Base-by-base conservation (phyloP, 148 eudicot species). In the Diospyros lotus region DNA sequence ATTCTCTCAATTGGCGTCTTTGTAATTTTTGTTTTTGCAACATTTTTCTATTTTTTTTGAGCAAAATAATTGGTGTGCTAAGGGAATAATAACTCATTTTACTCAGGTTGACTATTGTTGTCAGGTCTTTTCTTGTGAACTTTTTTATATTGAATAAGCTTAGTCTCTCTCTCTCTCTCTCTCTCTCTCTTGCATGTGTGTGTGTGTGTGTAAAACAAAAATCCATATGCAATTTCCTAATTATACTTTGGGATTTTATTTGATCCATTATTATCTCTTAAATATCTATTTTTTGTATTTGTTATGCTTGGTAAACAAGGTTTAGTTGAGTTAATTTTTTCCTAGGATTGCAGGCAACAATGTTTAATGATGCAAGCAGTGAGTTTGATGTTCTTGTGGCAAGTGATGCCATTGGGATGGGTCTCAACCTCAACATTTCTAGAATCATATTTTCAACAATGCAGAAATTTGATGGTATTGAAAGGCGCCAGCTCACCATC, bases 361-460 rank as follows among this genome's bases (percentile, higher is more conserved):
- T 88, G 93, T 95, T 95, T 83, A 95, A 95, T 66, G 99, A 95
- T 86, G 93, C 83, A 64, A 81, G 87, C 77, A 92, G 88, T 82
- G 94, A 90, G 76, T 93, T 92, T 77, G 97, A 95, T 84, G 91
- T 92, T 83, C 99, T 92, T 53, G 99, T 95, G 74, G 99, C 99
- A 64, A 95, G 99, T 84, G 99, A 95, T 87, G 99, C 99, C 80
- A 89, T 95, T 80, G 99, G 99, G 75, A 95, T 95, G 99, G 99
- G 99, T 79, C 97, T 95, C 74, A 95, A 95, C 84, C 87, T 95
- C 40, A 95, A 90, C 69, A 95, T 95, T 59, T 90, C 97, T 17
- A 92, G 99, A 81, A 90, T 95, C 51, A 87, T 95, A 73, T 95
- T 95, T 83, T 89, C 99, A 42, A 81, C 92, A 15, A 54, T 95